Conservation (phyloP, 1,284 basidiomycete species). For the Ceratobasidium sp. region DNA sequence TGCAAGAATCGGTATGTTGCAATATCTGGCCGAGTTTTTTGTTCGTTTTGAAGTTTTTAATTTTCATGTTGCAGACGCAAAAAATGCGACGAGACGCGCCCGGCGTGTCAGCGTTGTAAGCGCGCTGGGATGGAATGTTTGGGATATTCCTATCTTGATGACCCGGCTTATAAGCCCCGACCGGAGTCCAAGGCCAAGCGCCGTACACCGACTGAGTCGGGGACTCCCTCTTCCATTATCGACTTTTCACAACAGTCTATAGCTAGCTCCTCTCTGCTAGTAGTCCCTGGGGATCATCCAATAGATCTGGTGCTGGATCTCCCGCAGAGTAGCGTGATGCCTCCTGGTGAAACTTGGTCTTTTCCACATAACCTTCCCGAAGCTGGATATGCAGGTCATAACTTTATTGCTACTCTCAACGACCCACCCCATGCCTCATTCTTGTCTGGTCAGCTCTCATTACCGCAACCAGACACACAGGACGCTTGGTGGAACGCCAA, state of each 20-base stretch:
- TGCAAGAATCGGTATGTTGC: constrained; percentile 36
- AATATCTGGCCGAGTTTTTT: too few species aligned
- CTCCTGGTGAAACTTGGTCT: neutral
- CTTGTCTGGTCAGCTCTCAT: neutral
- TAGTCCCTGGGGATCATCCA: neutral
- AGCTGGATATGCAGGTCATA: neutral
- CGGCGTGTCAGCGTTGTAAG: constrained; percentile 12
- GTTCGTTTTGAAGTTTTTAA: too few species aligned
- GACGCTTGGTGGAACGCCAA: neutral
- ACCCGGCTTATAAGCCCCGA: constrained; percentile 1
- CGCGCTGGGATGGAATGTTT: constrained; percentile 19
- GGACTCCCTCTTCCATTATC: neutral
- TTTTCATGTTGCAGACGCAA: neutral
- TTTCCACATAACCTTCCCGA: neutral
- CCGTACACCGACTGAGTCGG: constrained; percentile 4
- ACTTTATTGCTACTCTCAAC: neutral
- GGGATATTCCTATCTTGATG: constrained; percentile 31
- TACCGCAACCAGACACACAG: neutral
- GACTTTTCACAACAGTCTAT: neutral
- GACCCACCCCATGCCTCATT: neutral
- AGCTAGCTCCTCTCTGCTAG: neutral
- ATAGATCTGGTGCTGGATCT: neutral
- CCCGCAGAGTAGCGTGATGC: neutral
- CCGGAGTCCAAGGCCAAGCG: neutral
- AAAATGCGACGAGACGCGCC: constrained; percentile 27